These are phyloP conservation scores for Copromyces sp. DNA, from an alignment of 495 filamentous ascomycete species.

Conservation along the genomic window DNA sequence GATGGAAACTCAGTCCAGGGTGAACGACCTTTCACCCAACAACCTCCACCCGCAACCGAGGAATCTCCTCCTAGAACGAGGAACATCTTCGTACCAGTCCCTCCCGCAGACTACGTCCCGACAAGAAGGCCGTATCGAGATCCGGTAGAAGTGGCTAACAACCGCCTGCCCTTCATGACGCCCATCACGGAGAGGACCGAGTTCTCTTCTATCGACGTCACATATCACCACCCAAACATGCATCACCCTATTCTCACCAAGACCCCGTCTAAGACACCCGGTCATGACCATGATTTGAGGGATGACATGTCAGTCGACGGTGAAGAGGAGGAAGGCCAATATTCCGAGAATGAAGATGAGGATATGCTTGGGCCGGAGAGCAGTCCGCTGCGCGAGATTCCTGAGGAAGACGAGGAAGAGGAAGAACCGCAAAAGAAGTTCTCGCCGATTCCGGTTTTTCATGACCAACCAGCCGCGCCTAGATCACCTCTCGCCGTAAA, in stretches of 20 bases:
- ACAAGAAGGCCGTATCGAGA: slow-evolving; percentile 68
- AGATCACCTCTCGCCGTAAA: not conserved
- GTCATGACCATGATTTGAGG: not conserved
- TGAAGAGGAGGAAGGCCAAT: slow-evolving; percentile 22
- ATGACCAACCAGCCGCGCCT: slow-evolving; percentile 27
- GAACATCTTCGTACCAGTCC: slow-evolving; percentile 51
- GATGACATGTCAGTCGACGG: slow-evolving; percentile 14
- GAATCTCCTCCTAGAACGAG: slow-evolving; percentile 30
- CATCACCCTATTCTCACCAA: slow-evolving; percentile 38
- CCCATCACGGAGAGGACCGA: slow-evolving; percentile 95
- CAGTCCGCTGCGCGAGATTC: slow-evolving; percentile 58
- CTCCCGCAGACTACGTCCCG: slow-evolving; percentile 75
- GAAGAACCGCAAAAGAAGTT: slow-evolving; percentile 27
- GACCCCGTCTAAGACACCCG: slow-evolving; percentile 52
- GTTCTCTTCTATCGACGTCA: slow-evolving; percentile 55
- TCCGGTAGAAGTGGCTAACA: slow-evolving; percentile 65
- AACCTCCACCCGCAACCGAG: slow-evolving; percentile 13
- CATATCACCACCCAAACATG: slow-evolving; percentile 45
- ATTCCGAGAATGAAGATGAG: slow-evolving; percentile 19
- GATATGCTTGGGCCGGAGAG: slow-evolving; percentile 47
- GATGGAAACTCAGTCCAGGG: slow-evolving; percentile 14
- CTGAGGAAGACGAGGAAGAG: slow-evolving; percentile 32
- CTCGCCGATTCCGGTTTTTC: slow-evolving; percentile 2
- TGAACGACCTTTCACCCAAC: slow-evolving; percentile 28
- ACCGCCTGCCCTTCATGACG: slow-evolving; percentile 92